Percentiles rank a stretch among this genome's conserved stretches.
Evolutionary conservation across 768 basidiomycete species (phyloP).

Genomic region (Kwoniella mangroviensis): DNA sequence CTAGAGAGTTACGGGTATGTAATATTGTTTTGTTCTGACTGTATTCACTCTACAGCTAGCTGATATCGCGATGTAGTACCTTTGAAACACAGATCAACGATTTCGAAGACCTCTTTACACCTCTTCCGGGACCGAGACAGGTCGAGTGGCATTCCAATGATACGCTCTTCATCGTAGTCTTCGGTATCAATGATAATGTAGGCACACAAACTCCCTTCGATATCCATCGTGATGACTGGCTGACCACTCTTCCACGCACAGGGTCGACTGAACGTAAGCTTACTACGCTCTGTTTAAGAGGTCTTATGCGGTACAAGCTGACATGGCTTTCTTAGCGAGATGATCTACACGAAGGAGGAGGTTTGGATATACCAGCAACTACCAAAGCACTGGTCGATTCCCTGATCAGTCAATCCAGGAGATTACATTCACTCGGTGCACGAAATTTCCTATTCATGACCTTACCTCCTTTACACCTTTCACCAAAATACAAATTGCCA

Average conservation of each 20-base stretch:
- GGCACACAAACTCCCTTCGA: neutral
- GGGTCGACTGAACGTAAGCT: slow-evolving; percentile 21
- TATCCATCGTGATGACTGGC: neutral
- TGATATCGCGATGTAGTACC: neutral
- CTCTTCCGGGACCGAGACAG: slow-evolving; percentile 21
- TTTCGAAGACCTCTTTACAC: slow-evolving; percentile 32
- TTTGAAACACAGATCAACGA: slow-evolving; percentile 28
- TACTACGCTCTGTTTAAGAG: neutral
- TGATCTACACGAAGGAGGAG: slow-evolving; percentile 19
- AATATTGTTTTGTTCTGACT: neutral
- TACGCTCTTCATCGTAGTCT: slow-evolving; percentile 28
- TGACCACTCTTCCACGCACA: neutral
- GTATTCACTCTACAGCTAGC: no score
- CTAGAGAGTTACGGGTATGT: slow-evolving; percentile 26
- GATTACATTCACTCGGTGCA: slow-evolving; percentile 16
- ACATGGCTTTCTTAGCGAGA: slow-evolving; percentile 6
- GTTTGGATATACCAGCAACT: slow-evolving; percentile 16
- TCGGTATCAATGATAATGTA: slow-evolving; percentile 36
- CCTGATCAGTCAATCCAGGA: neutral
- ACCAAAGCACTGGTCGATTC: slow-evolving; percentile 11
- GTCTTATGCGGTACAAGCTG: neutral
- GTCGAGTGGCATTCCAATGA: slow-evolving; percentile 28
- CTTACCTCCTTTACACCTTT: slow-evolving; percentile 18
- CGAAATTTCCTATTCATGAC: slow-evolving; percentile 22
- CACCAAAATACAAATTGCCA: slow-evolving; percentile 27